Evolutionary conservation across 78 protist genomes (phyloP).

Genomic region (Polysphondylium violaceum): DNA sequence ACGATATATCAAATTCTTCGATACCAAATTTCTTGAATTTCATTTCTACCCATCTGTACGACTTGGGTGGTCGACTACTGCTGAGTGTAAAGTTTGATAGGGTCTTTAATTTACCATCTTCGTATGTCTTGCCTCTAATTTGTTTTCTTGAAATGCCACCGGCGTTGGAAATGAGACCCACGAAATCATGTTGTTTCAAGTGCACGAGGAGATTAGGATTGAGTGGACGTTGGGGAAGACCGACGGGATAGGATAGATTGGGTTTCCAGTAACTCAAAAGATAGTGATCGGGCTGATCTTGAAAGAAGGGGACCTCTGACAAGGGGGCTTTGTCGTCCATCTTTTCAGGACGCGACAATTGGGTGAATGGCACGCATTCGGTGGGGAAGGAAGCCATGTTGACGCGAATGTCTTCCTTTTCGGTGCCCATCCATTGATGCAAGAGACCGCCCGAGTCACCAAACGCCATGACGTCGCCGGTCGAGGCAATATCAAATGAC

Average conservation of each 20-base stretch:
- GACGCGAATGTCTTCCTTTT: constrained; percentile 55
- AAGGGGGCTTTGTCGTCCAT: constrained; percentile 64
- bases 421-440: constrained; percentile 81
- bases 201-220: constrained; percentile 27
- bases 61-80: constrained; percentile 75
- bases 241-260: constrained; percentile 59
- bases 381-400: constrained; percentile 30
- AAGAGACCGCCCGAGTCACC: constrained; percentile 65
- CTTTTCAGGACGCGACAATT: constrained; percentile 1
- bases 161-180: constrained; percentile 64
- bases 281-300: constrained; percentile 16
- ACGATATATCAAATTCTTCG: constrained; percentile 72
- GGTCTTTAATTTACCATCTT: constrained; percentile 51
- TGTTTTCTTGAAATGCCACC: constrained; percentile 60
- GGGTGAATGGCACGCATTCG: constrained; percentile 35
- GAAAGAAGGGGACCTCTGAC: constrained; percentile 12
- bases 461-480: constrained; percentile 82
- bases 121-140: constrained; percentile 55
- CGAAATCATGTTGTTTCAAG: constrained; percentile 75
- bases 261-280: constrained; percentile 58
- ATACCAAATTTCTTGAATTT: constrained; percentile 64
- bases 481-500: constrained; percentile 66
- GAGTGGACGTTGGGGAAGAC: constrained; percentile 47
- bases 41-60: constrained; percentile 69
- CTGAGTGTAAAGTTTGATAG: constrained; percentile 42